These are phyloP conservation scores for Boletus huronensis DNA, from an alignment of 768 basidiomycete genomes.

Conservation along the genomic window DNA sequence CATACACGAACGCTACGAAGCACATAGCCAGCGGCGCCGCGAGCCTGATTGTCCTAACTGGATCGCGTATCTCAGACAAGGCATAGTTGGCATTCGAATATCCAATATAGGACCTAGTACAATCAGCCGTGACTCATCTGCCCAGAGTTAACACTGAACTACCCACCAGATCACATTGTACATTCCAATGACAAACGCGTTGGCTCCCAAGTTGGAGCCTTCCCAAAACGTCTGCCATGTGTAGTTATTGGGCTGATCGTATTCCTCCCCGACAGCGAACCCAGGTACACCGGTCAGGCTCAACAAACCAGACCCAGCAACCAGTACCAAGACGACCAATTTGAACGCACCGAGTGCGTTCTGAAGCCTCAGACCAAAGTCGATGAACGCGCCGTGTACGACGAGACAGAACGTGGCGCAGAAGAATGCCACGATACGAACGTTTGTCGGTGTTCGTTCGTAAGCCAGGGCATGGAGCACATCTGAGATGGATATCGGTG, in stretches of 20 bases:
- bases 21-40: slow-evolving; percentile 67
- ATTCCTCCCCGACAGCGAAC: slow-evolving; percentile 47
- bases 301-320: slow-evolving; percentile 53
- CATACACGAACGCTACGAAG: slow-evolving; percentile 55
- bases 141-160: background rate
- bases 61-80: slow-evolving; percentile 66
- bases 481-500: slow-evolving; percentile 40
- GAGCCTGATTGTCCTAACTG: slow-evolving; percentile 51
- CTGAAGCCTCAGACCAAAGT: slow-evolving; percentile 59
- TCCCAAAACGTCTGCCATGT: slow-evolving; percentile 62
- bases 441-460: slow-evolving; percentile 42
- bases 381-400: slow-evolving; percentile 52
- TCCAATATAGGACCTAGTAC: slow-evolving; percentile 61
- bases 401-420: slow-evolving; percentile 56
- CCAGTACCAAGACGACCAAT: slow-evolving; percentile 48
- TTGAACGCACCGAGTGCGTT: slow-evolving; percentile 63
- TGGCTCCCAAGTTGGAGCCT: slow-evolving; percentile 51
- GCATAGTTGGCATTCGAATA: slow-evolving; percentile 76
- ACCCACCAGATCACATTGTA: slow-evolving; percentile 69
- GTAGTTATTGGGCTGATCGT: slow-evolving; percentile 55
- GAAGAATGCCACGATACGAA: slow-evolving; percentile 51
- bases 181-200: slow-evolving; percentile 60
- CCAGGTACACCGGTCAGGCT: slow-evolving; percentile 48
- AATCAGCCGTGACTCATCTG: background rate
- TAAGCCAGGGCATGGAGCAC: slow-evolving; percentile 51